phyloP scores from a whole-genome alignment of 2,329 filamentous ascomycete genomes.

The Fusarium equiseti region DNA sequence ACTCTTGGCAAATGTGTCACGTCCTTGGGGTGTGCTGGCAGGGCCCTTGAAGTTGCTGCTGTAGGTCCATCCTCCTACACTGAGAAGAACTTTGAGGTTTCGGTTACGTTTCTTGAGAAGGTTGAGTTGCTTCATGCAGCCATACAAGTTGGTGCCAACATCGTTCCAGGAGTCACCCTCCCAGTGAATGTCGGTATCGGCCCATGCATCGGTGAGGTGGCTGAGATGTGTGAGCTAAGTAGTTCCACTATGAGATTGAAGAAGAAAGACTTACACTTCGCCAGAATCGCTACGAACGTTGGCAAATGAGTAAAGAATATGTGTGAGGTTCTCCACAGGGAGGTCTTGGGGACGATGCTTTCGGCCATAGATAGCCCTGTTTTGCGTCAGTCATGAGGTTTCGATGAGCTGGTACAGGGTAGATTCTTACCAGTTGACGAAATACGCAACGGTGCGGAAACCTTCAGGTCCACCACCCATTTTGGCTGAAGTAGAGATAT shows the following conservation, averaged over 20 bases:
- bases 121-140: conserved; percentile 89
- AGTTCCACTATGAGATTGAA: not conserved
- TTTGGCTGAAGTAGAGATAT: conserved; percentile 18
- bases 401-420: conserved; percentile 2
- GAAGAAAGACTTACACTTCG: conserved; percentile 70
- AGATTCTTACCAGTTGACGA: conserved; percentile 71
- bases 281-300: conserved; percentile 84
- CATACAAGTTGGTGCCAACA: conserved; percentile 83
- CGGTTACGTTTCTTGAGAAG: conserved; percentile 85
- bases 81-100: conserved; percentile 85
- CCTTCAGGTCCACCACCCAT: conserved; percentile 63
- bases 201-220: conserved; percentile 71
- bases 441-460: conserved; percentile 78
- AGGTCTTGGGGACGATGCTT: conserved; percentile 89
- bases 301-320: conserved; percentile 91
- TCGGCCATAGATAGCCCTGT: conserved; percentile 84
- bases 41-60: conserved; percentile 84
- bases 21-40: conserved; percentile 76
- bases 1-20: conserved; percentile 77
- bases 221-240: conserved; percentile 43
- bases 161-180: conserved; percentile 78
- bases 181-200: conserved; percentile 80
- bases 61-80: conserved; percentile 94
- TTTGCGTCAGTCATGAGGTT: conserved; percentile 1
- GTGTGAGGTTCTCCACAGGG: conserved; percentile 83